Evolutionary conservation across 495 filamentous ascomycete genomes (phyloP).

Genomic region (Xanthoparmelia taractica): DNA sequence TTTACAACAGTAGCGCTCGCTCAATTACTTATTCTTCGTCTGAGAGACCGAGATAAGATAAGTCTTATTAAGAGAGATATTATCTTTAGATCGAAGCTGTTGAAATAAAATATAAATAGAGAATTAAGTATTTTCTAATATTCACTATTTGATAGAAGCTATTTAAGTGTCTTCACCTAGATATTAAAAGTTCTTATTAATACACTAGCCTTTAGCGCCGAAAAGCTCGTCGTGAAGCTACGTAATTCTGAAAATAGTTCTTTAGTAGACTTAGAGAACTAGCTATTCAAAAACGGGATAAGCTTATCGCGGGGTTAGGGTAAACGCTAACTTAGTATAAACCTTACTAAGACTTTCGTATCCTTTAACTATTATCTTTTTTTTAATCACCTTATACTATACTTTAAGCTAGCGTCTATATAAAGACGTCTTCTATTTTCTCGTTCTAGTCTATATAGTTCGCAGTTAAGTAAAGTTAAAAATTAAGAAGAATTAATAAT

Average conservation of each 20-base stretch:
- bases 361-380: background rate
- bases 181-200: slow-evolving; percentile 1
- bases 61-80: background rate
- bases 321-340: slow-evolving; percentile 3
- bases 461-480: slow-evolving; percentile 6
- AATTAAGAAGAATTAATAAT: too few species aligned
- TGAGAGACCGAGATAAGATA: too few species aligned
- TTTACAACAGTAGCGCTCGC: too few species aligned
- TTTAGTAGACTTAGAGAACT: background rate
- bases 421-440: background rate
- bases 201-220: background rate
- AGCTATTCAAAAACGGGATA: background rate
- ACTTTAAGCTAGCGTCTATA: slow-evolving; percentile 8
- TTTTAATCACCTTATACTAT: background rate
- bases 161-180: slow-evolving; percentile 5
- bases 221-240: background rate
- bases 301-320: background rate
- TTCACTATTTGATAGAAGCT: too few species aligned
- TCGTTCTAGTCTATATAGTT: slow-evolving; percentile 10
- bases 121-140: too few species aligned
- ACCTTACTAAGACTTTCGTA: slow-evolving; percentile 2
- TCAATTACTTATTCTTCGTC: too few species aligned
- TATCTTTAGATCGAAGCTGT: slow-evolving; percentile 3
- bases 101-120: too few species aligned
- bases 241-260: background rate